A percentile compares a stretch with the other conserved stretches of the same genome.
Evolutionary conservation across 164 flowering plant genomes (phyloP).

Genomic region (Vitis vinifera): ASM3070453v1 NC_081822.1:515001-515500

Average conservation of each 20-base stretch:
- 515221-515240: conserved; percentile 24
- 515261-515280: conserved; percentile 31
- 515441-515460: too few relatives aligned
- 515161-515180: not conserved
- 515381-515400: not conserved
- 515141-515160: not conserved
- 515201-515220: conserved; percentile 27
- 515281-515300: conserved; percentile 16
- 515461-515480: too few relatives aligned
- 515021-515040: not conserved
- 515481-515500: too few relatives aligned
- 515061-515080: not conserved
- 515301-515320: conserved; percentile 19
- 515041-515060: not conserved
- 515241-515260: conserved; percentile 16
- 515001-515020: conserved; percentile 31
- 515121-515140: not conserved
- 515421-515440: too few relatives aligned
- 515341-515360: conserved; percentile 14
- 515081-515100: not conserved
- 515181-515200: too few relatives aligned
- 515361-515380: conserved; percentile 19
- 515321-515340: conserved; percentile 31
- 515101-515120: not conserved
- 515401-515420: too few relatives aligned